Evolutionary conservation across 768 basidiomycete species (phyloP).

Genomic region (Termitomyces sp.): DNA sequence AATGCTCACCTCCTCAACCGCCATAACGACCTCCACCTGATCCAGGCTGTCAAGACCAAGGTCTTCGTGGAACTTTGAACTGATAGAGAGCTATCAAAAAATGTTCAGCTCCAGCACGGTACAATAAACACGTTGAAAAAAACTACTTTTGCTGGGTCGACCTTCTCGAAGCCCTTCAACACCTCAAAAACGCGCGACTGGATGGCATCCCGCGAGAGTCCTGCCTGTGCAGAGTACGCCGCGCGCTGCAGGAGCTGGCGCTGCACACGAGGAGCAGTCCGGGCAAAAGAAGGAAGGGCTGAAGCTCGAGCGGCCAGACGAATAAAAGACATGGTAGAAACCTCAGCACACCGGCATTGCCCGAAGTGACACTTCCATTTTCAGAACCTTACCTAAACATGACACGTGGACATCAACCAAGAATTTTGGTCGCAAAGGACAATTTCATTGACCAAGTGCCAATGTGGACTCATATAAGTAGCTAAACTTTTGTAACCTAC

Average conservation of each 20-base stretch:
- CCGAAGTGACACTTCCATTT: not conserved
- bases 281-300: constrained; percentile 35
- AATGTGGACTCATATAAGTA: too few relatives aligned
- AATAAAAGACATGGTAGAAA: constrained; percentile 46
- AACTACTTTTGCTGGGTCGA: constrained; percentile 65
- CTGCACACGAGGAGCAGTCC: constrained; percentile 28
- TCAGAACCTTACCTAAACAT: not conserved
- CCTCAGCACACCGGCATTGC: constrained; percentile 14
- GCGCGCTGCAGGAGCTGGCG: constrained; percentile 38
- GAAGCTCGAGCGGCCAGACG: constrained; percentile 45
- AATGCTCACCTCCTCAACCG: constrained; percentile 79
- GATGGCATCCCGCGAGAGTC: constrained; percentile 64
- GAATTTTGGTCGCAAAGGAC: too few relatives aligned
- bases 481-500: too few relatives aligned
- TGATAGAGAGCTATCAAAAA: constrained; percentile 17
- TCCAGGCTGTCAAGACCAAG: constrained; percentile 94
- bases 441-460: too few relatives aligned
- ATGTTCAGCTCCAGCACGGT: not conserved
- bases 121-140: not conserved
- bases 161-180: constrained; percentile 86
- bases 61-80: constrained; percentile 65
- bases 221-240: constrained; percentile 61
- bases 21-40: constrained; percentile 98
- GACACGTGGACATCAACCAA: not conserved
- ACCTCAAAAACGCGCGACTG: constrained; percentile 75